phyloP scores from a whole-genome alignment of 2,329 filamentous ascomycete species.

The Monosporascus cannonballus region DNA sequence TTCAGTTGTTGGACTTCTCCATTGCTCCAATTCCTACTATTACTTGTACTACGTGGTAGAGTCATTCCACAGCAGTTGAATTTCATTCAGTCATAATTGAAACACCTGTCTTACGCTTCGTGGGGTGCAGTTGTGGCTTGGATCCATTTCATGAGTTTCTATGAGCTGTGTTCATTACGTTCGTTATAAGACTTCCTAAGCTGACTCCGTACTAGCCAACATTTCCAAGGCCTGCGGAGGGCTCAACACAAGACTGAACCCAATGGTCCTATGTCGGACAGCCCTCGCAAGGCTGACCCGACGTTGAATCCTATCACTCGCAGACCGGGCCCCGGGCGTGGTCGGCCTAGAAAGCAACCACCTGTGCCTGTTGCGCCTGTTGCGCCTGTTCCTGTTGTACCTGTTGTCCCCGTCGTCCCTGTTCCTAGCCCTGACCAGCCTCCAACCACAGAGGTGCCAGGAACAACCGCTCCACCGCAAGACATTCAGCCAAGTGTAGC shows the following conservation, averaged over 20 bases:
- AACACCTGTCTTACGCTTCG: no score
- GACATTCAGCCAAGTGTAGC: slow-evolving; percentile 7
- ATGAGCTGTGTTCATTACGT: not conserved
- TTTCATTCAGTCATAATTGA: no score
- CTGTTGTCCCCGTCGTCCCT: not conserved
- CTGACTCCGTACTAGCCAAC: slow-evolving; percentile 38
- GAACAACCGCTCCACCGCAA: slow-evolving; percentile 2
- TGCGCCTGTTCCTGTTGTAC: not conserved
- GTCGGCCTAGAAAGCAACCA: slow-evolving; percentile 44
- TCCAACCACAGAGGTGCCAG: slow-evolving; percentile 1
- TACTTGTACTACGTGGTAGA: no score
- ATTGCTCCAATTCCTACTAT: not conserved
- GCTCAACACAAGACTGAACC: slow-evolving; percentile 47
- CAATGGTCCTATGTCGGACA: slow-evolving; percentile 28
- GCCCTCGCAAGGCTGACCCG: slow-evolving; percentile 39
- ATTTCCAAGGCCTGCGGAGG: slow-evolving; percentile 53
- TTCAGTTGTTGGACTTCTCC: not conserved
- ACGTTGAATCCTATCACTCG: slow-evolving; percentile 54
- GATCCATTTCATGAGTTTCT: not conserved
- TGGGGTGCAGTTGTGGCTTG: not conserved
- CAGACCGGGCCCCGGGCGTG: slow-evolving; percentile 51
- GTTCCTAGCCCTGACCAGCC: slow-evolving; percentile 3
- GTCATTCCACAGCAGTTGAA: no score
- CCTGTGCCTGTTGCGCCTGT: slow-evolving; percentile 9
- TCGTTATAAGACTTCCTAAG: slow-evolving; percentile 1